Conservation (phyloP, 1,139 yeast species). For the Kurtzmaniella quercitrusa region DNA sequence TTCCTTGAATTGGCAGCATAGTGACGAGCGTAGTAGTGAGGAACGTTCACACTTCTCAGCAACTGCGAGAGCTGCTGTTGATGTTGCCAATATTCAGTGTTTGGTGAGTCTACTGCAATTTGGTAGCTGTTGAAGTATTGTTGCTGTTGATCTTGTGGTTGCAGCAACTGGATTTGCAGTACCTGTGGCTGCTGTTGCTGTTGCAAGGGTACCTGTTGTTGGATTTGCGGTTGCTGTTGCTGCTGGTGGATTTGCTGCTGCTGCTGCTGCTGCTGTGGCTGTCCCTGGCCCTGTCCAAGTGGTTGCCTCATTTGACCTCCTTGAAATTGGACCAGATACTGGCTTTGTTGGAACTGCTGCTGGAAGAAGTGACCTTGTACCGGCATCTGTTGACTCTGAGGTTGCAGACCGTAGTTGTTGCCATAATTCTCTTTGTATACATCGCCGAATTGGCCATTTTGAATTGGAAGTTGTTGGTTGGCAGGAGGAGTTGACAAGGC, state of each 20-base stretch:
- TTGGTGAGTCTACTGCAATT: slow-evolving; percentile 43
- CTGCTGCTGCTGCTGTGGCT: slow-evolving; percentile 11
- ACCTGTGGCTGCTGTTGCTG: slow-evolving; percentile 25
- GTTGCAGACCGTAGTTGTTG: neutral
- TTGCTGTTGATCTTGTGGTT: slow-evolving; percentile 13
- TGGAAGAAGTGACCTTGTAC: slow-evolving; percentile 1
- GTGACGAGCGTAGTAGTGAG: slow-evolving; percentile 89
- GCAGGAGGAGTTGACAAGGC: neutral
- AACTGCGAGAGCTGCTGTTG: slow-evolving; percentile 77
- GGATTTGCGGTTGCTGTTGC: slow-evolving; percentile 26
- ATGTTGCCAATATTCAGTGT: slow-evolving; percentile 76
- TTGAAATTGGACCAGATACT: slow-evolving; percentile 1
- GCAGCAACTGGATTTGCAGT: slow-evolving; percentile 11
- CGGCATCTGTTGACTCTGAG: slow-evolving; percentile 1
- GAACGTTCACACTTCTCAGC: slow-evolving; percentile 67
- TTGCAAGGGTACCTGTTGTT: slow-evolving; percentile 24
- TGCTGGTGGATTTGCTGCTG: slow-evolving; percentile 22
- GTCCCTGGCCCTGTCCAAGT: slow-evolving; percentile 12
- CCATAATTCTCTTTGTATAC: neutral
- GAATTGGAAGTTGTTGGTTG: slow-evolving; percentile 2
- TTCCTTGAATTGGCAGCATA: slow-evolving; percentile 80
- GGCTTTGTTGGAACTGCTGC: slow-evolving; percentile 2
- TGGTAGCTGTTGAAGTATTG: slow-evolving; percentile 17
- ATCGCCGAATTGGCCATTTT: slow-evolving; percentile 1
- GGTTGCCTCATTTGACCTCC: slow-evolving; percentile 2